Evolutionary conservation across 1,284 basidiomycete genomes (phyloP), one percentile per base, ranked within the genome.

Genomic region (Chondrostereum purpureum): DNA sequence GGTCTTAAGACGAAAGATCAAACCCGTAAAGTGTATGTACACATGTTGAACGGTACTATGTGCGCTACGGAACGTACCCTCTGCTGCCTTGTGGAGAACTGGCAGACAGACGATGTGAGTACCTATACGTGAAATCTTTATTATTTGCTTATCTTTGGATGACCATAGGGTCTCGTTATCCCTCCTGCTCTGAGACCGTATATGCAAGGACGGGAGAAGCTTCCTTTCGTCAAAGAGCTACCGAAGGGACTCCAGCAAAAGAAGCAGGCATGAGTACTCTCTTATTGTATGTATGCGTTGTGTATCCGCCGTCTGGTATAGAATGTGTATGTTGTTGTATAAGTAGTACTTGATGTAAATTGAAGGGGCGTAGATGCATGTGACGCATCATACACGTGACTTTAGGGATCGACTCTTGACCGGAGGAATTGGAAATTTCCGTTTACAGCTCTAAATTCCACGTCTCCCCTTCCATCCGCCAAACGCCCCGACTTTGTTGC

Each of bases 11-110:
- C 77, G 48, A 88, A 90, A 59, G 90, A 90, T 31, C 89, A 92
- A 58, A 72, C 84, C 37, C 84, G 91, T 53, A 92, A 94, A 59
- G 70, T 90, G 11, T 97, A 95, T 65, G 92, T 94, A 2, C 93
- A 97, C 72, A 97, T 97, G 92, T 70, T 96, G 59, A 97, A 96
- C 66, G 95, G 96, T 40, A 99, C 96, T 0, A 77, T 99, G 23
- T 97, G 93, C 56, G 95, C 96, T 1, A 98, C 95, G 0, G 92
- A 96, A 68, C 86, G 95, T 36, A 92, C 95, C 1, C 71, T 99
- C 20, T 98, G 95, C 68, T 98, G 96, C 67, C 59, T 99, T 39
- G 95, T 93, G n/a, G 95, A 99, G 69, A 99, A 99, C 68, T 94
- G 94, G 64, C 96, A 99, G 70, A 98, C 93, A 1, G 76, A 85